Conservation (phyloP, 2,329 filamentous ascomycete genomes). For the Amesomyces nigricolor region DNA sequence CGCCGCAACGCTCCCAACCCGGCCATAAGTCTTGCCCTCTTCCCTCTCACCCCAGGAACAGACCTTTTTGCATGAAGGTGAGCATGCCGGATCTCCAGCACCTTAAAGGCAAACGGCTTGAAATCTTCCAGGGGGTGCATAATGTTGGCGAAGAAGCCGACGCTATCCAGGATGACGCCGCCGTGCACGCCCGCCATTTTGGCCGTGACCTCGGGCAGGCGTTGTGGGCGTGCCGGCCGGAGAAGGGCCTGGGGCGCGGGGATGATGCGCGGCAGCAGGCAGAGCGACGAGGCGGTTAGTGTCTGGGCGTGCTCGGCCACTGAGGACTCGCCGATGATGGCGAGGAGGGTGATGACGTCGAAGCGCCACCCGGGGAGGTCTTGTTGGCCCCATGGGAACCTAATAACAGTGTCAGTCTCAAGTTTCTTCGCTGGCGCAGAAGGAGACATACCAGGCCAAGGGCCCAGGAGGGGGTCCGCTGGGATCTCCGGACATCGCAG, state of each 20-base stretch:
- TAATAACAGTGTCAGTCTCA: slow-evolving; percentile 19
- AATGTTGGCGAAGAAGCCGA: slow-evolving; percentile 59
- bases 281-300: slow-evolving; percentile 53
- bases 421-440: neutral
- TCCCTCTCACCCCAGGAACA: slow-evolving; percentile 13
- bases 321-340: slow-evolving; percentile 56
- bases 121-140: slow-evolving; percentile 50
- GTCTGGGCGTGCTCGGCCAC: slow-evolving; percentile 54
- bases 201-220: slow-evolving; percentile 50
- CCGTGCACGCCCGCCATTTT: slow-evolving; percentile 54
- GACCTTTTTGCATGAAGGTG: slow-evolving; percentile 26
- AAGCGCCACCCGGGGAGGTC: slow-evolving; percentile 46
- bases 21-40: neutral
- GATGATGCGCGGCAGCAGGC: slow-evolving; percentile 54
- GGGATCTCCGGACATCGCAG: too few relatives aligned
- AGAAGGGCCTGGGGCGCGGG: slow-evolving; percentile 59
- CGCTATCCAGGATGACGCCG: slow-evolving; percentile 47
- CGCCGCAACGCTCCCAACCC: neutral
- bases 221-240: slow-evolving; percentile 47
- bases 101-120: slow-evolving; percentile 43
- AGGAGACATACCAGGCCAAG: neutral
- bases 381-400: slow-evolving; percentile 40
- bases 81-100: slow-evolving; percentile 44
- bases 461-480: too few relatives aligned
- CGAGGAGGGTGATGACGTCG: slow-evolving; percentile 57